Conservation (phyloP, 371 early-diverging fungal species). For the Mortierella sp. region DNA sequence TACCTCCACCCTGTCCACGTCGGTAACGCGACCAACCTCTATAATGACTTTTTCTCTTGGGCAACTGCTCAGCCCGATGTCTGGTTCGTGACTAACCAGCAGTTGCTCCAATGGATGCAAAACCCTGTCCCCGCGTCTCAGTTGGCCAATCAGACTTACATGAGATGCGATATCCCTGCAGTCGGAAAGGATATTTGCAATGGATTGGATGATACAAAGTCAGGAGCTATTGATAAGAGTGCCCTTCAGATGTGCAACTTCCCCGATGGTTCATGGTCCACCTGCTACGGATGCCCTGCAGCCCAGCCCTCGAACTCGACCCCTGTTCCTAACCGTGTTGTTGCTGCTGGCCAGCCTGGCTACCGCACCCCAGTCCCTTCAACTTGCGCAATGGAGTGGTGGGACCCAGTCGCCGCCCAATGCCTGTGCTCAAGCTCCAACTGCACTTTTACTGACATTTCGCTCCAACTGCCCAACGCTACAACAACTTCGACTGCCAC, state of each 20-base stretch:
- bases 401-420: conserved; percentile 70
- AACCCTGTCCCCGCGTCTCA: conserved; percentile 76
- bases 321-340: conserved; percentile 65
- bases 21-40: conserved; percentile 57
- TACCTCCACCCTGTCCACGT: conserved; percentile 65
- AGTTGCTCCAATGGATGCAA: conserved; percentile 76
- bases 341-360: conserved; percentile 57
- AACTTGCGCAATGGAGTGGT: conserved; percentile 79
- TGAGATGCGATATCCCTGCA: conserved; percentile 72
- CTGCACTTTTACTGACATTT: conserved; percentile 53
- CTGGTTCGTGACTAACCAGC: conserved; percentile 78
- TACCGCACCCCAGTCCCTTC: conserved; percentile 70
- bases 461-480: conserved; percentile 2
- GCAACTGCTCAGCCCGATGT: conserved; percentile 68
- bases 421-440: conserved; percentile 51
- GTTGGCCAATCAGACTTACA: conserved; percentile 66
- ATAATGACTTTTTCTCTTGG: conserved; percentile 65
- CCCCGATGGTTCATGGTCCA: conserved; percentile 65
- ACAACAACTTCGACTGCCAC: neutral
- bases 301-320: conserved; percentile 63
- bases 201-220: conserved; percentile 70
- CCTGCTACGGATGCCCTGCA: conserved; percentile 77
- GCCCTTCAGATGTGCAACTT: conserved; percentile 70
- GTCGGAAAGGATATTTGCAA: conserved; percentile 81
- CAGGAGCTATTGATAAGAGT: conserved; percentile 60